These are phyloP conservation scores for Phytophthora syringae DNA, from an alignment of 352 stramenopile species.

Conservation along the genomic window DNA sequence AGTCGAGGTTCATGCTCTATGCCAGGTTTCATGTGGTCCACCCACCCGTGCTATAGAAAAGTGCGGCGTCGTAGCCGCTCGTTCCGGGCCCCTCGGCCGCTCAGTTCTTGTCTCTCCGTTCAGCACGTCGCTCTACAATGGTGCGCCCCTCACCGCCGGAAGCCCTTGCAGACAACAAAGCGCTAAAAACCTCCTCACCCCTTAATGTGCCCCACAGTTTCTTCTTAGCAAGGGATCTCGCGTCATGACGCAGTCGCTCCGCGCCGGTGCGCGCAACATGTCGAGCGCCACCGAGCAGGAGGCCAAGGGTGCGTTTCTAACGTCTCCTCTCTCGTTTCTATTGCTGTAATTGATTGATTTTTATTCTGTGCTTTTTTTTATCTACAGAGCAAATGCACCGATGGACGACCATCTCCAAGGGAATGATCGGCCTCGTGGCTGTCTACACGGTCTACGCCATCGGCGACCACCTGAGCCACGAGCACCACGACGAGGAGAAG, in stretches of 20 bases:
- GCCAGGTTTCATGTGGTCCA: not conserved
- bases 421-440: constrained; percentile 72
- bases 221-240: constrained; percentile 73
- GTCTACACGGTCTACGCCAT: constrained; percentile 69
- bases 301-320: constrained; percentile 69
- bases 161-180: not conserved
- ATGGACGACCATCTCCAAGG: constrained; percentile 89
- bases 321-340: not conserved
- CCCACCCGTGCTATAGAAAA: constrained; percentile 22
- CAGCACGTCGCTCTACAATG: constrained; percentile 27
- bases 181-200: not conserved
- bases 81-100: constrained; percentile 18
- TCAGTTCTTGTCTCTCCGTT: constrained; percentile 34
- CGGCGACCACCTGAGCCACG: constrained; percentile 61
- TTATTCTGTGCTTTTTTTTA: not conserved
- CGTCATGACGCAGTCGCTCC: constrained; percentile 55
- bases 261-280: constrained; percentile 74
- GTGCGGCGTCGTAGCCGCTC: constrained; percentile 18
- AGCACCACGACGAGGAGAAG: constrained; percentile 67
- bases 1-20: constrained; percentile 3
- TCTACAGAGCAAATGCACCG: constrained; percentile 79
- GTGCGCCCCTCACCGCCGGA: constrained; percentile 15
- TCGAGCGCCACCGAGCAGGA: constrained; percentile 82
- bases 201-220: constrained; percentile 38
- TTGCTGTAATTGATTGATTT: not conserved